phyloP scores from a whole-genome alignment of 352 stramenopile genomes.

The Pythium dissimile region DNA sequence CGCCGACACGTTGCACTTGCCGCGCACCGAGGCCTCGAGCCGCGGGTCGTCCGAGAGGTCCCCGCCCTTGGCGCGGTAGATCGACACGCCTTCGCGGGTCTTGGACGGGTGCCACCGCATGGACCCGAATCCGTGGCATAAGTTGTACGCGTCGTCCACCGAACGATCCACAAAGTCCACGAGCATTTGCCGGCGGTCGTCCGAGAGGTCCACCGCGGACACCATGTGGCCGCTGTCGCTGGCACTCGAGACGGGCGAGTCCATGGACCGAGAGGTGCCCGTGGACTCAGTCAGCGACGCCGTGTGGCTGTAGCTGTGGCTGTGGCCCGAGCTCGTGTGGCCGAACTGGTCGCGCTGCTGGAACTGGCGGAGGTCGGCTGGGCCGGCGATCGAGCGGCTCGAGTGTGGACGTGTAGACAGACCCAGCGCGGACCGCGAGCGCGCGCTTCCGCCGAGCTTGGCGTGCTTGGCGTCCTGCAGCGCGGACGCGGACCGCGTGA shows the following conservation, averaged over 20 bases:
- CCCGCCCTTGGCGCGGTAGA: conserved; percentile 61
- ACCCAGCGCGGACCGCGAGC: conserved; percentile 12
- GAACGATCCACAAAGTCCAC: conserved; percentile 75
- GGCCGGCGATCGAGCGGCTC: conserved; percentile 9
- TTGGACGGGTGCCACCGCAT: conserved; percentile 71
- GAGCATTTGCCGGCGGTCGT: conserved; percentile 37
- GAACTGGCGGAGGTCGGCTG: not conserved
- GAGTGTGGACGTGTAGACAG: conserved; percentile 13
- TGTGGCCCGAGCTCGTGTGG: too few species aligned
- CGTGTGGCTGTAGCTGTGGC: conserved; percentile 1
- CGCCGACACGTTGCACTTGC: conserved; percentile 70
- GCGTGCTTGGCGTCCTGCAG: not conserved
- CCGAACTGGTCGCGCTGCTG: not conserved
- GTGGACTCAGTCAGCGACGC: not conserved
- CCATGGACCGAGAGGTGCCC: too few species aligned
- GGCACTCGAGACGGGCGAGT: conserved; percentile 3
- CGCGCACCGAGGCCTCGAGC: conserved; percentile 66
- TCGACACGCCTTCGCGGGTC: conserved; percentile 60
- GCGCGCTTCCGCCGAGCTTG: not conserved
- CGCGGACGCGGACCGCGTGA: conserved; percentile 5
- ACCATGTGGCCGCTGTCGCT: not conserved
- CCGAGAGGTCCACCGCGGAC: conserved; percentile 25
- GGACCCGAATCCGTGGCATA: conserved; percentile 72
- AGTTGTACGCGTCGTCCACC: conserved; percentile 77
- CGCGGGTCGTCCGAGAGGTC: conserved; percentile 40